Conservation (phyloP, 2,329 filamentous ascomycete species). For the Apiospora malaysiana region DNA sequence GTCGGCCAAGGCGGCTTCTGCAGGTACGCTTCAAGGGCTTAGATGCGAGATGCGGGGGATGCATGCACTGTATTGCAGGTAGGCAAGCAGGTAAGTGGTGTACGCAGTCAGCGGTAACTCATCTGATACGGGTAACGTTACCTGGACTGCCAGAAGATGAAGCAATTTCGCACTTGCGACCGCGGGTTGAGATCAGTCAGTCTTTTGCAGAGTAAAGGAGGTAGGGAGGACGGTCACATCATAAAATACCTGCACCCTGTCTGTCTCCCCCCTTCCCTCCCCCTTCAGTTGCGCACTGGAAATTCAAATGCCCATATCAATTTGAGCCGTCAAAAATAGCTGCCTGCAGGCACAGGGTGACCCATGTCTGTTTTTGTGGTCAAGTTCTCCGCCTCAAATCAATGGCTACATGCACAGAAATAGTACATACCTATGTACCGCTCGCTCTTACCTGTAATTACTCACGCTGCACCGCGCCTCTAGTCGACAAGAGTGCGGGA, state of each 20-base stretch:
- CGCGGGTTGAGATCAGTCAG: neutral
- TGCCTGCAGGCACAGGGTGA: conserved; percentile 2
- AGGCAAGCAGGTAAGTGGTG: too few relatives aligned
- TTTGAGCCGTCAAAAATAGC: conserved; percentile 4
- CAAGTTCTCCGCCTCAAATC: conserved; percentile 11
- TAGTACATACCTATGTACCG: neutral
- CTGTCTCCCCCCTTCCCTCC: neutral
- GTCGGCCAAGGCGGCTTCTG: conserved; percentile 17
- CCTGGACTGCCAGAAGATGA: neutral
- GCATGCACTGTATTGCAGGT: neutral
- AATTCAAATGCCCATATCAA: conserved; percentile 3
- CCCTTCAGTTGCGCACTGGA: neutral
- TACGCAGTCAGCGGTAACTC: neutral
- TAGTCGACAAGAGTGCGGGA: neutral
- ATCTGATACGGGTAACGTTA: neutral
- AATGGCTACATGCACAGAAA: neutral
- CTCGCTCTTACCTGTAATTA: too few relatives aligned
- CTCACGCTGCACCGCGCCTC: neutral
- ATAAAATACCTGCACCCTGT: neutral
- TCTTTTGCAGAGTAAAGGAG: neutral
- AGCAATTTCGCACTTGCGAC: neutral
- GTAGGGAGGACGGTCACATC: neutral
- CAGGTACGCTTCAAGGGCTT: conserved; percentile 13
- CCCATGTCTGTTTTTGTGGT: neutral
- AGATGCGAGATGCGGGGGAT: conserved; percentile 13